A percentile compares a stretch with the other conserved stretches of the same genome.
Conservation (phyloP, 2,329 filamentous ascomycete species). For the Metarhizium anisopliae region DNA sequence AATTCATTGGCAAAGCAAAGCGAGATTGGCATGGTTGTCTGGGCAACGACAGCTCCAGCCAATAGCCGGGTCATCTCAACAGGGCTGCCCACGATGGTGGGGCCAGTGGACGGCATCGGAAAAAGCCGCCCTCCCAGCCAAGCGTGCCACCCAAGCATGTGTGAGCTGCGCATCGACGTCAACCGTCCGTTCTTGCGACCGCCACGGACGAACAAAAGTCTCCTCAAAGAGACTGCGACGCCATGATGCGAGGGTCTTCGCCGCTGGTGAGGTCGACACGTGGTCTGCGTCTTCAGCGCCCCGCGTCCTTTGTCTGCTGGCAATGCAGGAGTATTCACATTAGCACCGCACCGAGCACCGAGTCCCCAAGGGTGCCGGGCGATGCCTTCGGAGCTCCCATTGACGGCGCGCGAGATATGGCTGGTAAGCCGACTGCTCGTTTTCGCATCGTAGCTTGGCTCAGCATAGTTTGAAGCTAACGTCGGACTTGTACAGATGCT, state of each 20-base stretch:
- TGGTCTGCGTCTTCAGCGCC: constrained; percentile 17
- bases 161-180: neutral
- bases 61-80: neutral
- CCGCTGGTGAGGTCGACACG: constrained; percentile 28
- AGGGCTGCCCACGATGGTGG: neutral
- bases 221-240: neutral
- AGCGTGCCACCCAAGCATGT: neutral
- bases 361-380: constrained; percentile 37
- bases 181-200: neutral
- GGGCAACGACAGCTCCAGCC: constrained; percentile 2
- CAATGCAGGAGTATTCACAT: constrained; percentile 56
- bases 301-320: constrained; percentile 34
- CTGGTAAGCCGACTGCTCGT: constrained; percentile 32
- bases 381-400: constrained; percentile 47
- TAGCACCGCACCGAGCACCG: constrained; percentile 49
- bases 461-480: neutral
- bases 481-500: constrained; percentile 57
- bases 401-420: constrained; percentile 36
- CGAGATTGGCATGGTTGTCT: constrained; percentile 5
- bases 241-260: constrained; percentile 34
- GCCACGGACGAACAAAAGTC: constrained; percentile 8
- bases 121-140: constrained; percentile 18
- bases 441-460: neutral
- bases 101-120: constrained; percentile 12
- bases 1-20: constrained; percentile 1